These are phyloP conservation scores for Mortierella sp. DNA, from an alignment of 371 early-diverging fungal species.

Conservation along the genomic window DNA sequence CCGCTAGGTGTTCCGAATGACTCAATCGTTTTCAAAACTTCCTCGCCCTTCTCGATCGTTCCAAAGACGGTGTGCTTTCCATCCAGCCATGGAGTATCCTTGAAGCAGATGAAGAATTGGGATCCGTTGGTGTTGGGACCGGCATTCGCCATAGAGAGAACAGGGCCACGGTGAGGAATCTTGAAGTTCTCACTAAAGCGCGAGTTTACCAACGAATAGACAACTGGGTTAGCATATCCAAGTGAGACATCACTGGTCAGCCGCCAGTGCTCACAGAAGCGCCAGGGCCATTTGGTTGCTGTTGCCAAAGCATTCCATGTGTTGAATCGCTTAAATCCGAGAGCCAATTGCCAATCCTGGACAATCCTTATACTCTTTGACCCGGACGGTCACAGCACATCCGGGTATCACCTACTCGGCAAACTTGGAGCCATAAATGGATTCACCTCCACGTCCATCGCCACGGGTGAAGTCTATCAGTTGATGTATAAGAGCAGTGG, in stretches of 20 bases:
- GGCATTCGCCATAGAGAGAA: conserved; percentile 92
- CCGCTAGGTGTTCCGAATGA: conserved; percentile 76
- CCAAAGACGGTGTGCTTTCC: conserved; percentile 98
- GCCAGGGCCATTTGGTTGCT: neutral
- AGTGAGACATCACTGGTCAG: conserved; percentile 4
- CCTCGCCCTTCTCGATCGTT: conserved; percentile 81
- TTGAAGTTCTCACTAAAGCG: conserved; percentile 91
- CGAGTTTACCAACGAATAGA: neutral
- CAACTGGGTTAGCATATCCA: neutral
- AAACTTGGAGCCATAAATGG: conserved; percentile 96
- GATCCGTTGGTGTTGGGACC: conserved; percentile 96
- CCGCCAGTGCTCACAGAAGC: conserved; percentile 3
- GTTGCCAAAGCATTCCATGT: neutral
- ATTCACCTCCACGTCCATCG: conserved; percentile 95
- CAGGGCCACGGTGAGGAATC: conserved; percentile 82
- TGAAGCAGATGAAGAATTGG: conserved; percentile 96
- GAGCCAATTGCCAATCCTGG: neutral
- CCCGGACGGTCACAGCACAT: neutral
- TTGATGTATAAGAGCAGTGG: neutral
- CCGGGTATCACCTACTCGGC: conserved; percentile 72
- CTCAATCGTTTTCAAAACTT: conserved; percentile 88
- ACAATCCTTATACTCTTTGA: neutral
- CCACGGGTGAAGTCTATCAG: conserved; percentile 83
- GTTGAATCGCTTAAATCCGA: neutral
- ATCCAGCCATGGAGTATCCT: conserved; percentile 86